A percentile compares a stretch with the other conserved stretches of the same genome.
Evolutionary conservation across 345 rosid species (phyloP).

Genomic region (Stellera chamaejasme): DNA sequence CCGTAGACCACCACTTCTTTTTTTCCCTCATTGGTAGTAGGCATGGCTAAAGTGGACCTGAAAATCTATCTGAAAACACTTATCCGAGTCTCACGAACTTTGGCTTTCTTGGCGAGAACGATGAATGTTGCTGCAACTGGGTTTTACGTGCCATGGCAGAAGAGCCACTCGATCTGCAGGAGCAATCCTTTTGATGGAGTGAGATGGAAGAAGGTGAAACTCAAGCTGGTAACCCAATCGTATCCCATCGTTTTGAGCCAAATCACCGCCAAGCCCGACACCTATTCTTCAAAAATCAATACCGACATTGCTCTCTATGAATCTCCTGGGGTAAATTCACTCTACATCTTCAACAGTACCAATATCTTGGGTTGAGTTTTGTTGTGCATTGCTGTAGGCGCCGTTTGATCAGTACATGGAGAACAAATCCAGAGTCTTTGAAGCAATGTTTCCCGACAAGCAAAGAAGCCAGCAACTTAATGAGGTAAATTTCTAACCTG

Average conservation of each 20-base stretch:
- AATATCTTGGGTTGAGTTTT: not conserved
- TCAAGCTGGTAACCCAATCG: constrained; percentile 15
- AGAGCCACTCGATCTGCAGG: too few relatives aligned
- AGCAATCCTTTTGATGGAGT: constrained; percentile 5
- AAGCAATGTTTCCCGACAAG: constrained; percentile 77
- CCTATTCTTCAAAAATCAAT: constrained; percentile 55
- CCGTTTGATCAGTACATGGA: constrained; percentile 80
- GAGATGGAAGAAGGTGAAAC: constrained; percentile 18
- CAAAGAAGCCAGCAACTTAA: constrained; percentile 53
- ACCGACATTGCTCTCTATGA: constrained; percentile 81
- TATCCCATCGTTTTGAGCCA: constrained; percentile 17
- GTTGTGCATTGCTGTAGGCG: constrained; percentile 33
- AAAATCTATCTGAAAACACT: too few relatives aligned
- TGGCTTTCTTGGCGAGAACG: too few relatives aligned
- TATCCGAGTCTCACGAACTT: too few relatives aligned
- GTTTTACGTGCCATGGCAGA: too few relatives aligned
- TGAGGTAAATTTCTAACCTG: constrained; percentile 35
- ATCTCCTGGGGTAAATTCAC: constrained; percentile 57
- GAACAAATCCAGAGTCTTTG: constrained; percentile 65
- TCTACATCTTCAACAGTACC: constrained; percentile 1
- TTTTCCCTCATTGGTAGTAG: too few relatives aligned
- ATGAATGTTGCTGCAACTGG: too few relatives aligned
- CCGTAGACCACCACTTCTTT: too few relatives aligned
- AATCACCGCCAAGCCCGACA: constrained; percentile 34
- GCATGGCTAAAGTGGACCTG: too few relatives aligned